These are phyloP conservation scores for Vaccinium darrowii DNA, from an alignment of 148 eudicot species.

Conservation along the genomic window DNA sequence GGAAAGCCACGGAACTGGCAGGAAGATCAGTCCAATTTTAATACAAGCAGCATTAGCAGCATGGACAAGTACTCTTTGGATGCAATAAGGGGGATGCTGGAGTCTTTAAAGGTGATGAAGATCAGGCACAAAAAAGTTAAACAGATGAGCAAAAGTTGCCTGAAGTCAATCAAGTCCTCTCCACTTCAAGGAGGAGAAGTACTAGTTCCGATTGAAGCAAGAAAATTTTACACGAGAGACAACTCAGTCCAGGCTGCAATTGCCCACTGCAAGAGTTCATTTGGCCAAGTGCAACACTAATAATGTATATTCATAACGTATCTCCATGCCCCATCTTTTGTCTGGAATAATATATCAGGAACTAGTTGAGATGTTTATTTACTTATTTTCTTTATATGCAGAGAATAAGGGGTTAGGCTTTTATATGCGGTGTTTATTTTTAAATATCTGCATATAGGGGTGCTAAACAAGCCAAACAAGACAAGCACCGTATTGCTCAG, in stretches of 20 bases:
- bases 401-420: background rate
- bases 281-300: background rate
- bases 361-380: background rate
- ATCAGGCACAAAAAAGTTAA: background rate
- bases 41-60: background rate
- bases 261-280: constrained; percentile 28
- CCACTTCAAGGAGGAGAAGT: background rate
- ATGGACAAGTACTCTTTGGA: background rate
- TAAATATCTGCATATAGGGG: no score
- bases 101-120: background rate
- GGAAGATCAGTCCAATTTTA: background rate
- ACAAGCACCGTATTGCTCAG: no score
- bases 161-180: constrained; percentile 18
- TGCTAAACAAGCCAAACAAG: no score
- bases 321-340: background rate
- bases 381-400: background rate
- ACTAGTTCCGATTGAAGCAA: background rate
- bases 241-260: constrained; percentile 26
- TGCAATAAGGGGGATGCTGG: background rate
- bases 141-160: constrained; percentile 13
- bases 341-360: background rate
- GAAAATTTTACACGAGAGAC: background rate
- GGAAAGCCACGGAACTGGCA: background rate
- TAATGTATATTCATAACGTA: background rate
- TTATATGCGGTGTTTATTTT: no score